phyloP scores from a whole-genome alignment of 2,329 filamentous ascomycete species.

The Myotisia sp. region DNA sequence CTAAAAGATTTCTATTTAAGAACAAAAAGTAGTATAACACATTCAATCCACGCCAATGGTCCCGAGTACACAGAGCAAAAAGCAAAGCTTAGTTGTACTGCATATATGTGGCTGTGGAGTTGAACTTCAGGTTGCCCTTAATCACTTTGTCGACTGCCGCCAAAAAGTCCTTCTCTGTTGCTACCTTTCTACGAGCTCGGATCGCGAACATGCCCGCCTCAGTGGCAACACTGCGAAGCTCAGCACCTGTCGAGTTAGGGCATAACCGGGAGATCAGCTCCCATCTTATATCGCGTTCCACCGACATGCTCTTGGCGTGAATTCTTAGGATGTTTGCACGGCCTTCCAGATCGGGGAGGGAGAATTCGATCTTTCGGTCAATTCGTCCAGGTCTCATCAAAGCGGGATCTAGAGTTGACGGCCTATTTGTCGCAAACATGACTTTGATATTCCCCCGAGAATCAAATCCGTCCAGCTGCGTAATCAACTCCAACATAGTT shows the following conservation, averaged over 20 bases:
- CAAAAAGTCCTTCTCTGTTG: conserved; percentile 96
- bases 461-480: conserved; percentile 91
- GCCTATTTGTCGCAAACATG: conserved; percentile 97
- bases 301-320: conserved; percentile 98
- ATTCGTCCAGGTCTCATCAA: conserved; percentile 95
- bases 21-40: conserved; percentile 4
- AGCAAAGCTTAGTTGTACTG: conserved; percentile 83
- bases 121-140: conserved; percentile 98
- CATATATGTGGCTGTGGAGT: conserved; percentile 94
- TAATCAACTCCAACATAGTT: conserved; percentile 96
- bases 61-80: neutral
- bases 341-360: conserved; percentile 88
- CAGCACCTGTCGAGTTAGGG: conserved; percentile 92
- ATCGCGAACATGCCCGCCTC: conserved; percentile 99
- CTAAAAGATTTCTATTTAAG: conserved; percentile 1
- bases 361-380: conserved; percentile 98
- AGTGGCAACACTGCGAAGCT: conserved; percentile 89
- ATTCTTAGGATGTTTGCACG: conserved; percentile 95
- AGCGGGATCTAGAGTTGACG: conserved; percentile 88
- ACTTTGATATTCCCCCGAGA: conserved; percentile 97
- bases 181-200: conserved; percentile 84
- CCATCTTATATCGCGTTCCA: conserved; percentile 97
- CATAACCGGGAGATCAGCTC: conserved; percentile 94
- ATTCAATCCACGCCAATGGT: neutral
- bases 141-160: conserved; percentile 98